Percentiles rank a stretch among this genome's conserved stretches.
These are phyloP conservation scores for Camelina neglecta DNA, from an alignment of 345 rosid genomes.

Conservation along the genomic window DNA sequence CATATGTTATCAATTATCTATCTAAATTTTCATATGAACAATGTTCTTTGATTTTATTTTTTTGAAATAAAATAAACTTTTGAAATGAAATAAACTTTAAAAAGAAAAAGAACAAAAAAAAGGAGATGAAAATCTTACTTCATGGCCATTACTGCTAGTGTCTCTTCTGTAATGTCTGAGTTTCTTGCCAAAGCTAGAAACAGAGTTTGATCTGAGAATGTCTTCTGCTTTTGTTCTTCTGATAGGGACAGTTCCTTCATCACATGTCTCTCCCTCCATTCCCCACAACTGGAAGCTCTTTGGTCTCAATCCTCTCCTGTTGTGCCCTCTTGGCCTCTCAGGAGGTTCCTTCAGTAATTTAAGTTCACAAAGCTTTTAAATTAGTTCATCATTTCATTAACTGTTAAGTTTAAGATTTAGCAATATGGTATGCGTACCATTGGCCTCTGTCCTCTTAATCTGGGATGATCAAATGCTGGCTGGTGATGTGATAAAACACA, in stretches of 20 bases:
- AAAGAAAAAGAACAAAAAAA: background rate
- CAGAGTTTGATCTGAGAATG: constrained; percentile 76
- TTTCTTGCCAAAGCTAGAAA: constrained; percentile 73
- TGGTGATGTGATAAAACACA: constrained; percentile 81
- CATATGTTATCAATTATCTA: no score
- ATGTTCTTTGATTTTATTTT: background rate
- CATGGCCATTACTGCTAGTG: constrained; percentile 82
- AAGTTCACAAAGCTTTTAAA: background rate
- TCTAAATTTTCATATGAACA: constrained; percentile 1
- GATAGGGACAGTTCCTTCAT: constrained; percentile 88
- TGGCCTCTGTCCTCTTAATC: constrained; percentile 71
- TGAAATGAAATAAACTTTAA: background rate
- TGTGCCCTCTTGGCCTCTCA: constrained; percentile 68
- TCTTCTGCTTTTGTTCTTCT: constrained; percentile 90
- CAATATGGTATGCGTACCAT: constrained; percentile 51
- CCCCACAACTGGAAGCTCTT: constrained; percentile 87
- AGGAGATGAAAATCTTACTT: constrained; percentile 53
- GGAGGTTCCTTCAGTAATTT: constrained; percentile 69
- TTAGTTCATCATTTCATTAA: background rate
- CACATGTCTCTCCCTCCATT: constrained; percentile 76
- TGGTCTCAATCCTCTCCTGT: constrained; percentile 31
- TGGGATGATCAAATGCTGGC: constrained; percentile 97
- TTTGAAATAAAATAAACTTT: background rate
- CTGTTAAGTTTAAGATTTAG: background rate
- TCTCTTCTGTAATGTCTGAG: constrained; percentile 75